These are phyloP conservation scores for Magnolia sinica DNA, from an alignment of 164 flowering plant species.

Conservation along the genomic window DNA sequence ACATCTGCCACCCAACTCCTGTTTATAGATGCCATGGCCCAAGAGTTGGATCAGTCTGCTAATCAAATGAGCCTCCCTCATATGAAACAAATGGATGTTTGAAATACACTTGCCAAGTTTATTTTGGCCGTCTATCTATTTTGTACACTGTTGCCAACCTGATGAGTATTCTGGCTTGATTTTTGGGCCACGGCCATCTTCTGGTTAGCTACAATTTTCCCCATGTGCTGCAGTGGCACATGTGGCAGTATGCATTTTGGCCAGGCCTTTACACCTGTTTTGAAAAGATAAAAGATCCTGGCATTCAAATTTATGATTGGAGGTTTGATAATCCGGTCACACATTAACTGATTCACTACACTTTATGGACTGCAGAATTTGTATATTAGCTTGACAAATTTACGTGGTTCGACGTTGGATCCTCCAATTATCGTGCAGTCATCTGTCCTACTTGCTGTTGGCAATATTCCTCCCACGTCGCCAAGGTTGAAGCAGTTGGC, in stretches of 20 bases:
- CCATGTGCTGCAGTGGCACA: not conserved
- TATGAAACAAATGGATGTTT: not conserved
- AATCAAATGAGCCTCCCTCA: not conserved
- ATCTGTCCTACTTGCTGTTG: slow-evolving; percentile 62
- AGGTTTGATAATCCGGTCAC: not conserved
- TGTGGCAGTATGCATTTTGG: no score
- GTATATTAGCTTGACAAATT: slow-evolving; percentile 68
- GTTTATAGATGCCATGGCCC: not conserved
- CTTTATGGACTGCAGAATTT: slow-evolving; percentile 59
- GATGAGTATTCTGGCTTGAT: not conserved
- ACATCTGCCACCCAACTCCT: not conserved
- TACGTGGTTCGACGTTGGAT: slow-evolving; percentile 65
- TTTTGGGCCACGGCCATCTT: not conserved
- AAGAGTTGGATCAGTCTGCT: not conserved
- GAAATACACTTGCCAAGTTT: not conserved
- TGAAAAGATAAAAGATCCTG: not conserved
- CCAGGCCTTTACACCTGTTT: not conserved
- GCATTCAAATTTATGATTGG: not conserved
- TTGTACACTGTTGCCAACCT: not conserved
- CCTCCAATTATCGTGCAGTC: slow-evolving; percentile 72
- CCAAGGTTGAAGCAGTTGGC: slow-evolving; percentile 81
- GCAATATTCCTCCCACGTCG: slow-evolving; percentile 46
- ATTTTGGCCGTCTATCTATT: not conserved
- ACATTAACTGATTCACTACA: not conserved
- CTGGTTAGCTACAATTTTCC: not conserved